Evolutionary conservation across 257 asterid genomes (phyloP).

Genomic region (Craterostigma plantagineum): DNA sequence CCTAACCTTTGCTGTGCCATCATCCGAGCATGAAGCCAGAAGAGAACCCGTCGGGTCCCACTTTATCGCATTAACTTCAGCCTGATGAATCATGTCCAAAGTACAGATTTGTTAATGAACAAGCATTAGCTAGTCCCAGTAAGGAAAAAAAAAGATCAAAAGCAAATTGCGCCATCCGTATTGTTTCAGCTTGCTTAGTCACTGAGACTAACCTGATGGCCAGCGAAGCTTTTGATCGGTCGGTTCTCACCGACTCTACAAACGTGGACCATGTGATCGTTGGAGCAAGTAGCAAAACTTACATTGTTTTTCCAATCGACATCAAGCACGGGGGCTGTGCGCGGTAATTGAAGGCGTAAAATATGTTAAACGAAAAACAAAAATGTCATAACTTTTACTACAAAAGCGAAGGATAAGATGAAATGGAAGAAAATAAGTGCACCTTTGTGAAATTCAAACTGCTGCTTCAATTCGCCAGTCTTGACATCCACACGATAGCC

Average conservation of each 20-base stretch:
- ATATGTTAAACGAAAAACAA: slow-evolving; percentile 2
- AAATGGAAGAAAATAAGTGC: slow-evolving; percentile 2
- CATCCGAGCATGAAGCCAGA: slow-evolving; percentile 78
- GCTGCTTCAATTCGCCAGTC: slow-evolving; percentile 87
- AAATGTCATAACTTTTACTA: background rate
- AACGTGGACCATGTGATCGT: slow-evolving; percentile 84
- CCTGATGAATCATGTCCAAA: slow-evolving; percentile 19
- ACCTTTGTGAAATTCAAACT: slow-evolving; percentile 91
- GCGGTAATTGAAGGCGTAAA: slow-evolving; percentile 3
- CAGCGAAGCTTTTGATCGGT: slow-evolving; percentile 63
- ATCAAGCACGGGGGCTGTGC: slow-evolving; percentile 82
- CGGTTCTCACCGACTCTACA: slow-evolving; percentile 84
- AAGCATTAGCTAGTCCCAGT: no score
- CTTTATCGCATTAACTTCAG: slow-evolving; percentile 80
- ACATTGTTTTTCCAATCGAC: slow-evolving; percentile 92
- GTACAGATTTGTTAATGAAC: background rate
- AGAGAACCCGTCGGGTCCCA: slow-evolving; percentile 68
- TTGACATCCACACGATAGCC: slow-evolving; percentile 90
- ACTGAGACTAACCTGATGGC: slow-evolving; percentile 58
- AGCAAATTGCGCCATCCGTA: no score
- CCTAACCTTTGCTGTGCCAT: slow-evolving; percentile 59
- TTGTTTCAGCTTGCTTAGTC: no score
- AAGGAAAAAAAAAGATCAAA: no score
- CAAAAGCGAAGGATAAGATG: background rate
- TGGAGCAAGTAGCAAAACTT: slow-evolving; percentile 91